A percentile compares a stretch with the other conserved stretches of the same genome.
phyloP scores from a whole-genome alignment of 2,329 filamentous ascomycete species.

The Fusarium dlaminii region DNA sequence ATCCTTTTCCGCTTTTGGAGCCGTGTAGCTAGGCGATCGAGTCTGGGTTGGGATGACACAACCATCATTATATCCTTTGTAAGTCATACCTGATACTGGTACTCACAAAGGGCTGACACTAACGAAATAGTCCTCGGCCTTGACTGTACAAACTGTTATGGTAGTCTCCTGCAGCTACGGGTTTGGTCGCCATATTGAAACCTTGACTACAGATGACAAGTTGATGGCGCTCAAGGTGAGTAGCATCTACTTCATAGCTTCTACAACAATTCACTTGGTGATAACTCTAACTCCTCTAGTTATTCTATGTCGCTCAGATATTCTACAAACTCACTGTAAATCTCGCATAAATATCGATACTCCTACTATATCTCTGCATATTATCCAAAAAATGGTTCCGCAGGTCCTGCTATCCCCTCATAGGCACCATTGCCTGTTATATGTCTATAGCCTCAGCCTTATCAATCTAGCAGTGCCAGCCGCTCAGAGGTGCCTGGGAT shows the following conservation, averaged over 20 bases:
- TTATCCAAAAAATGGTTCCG: conserved; percentile 60
- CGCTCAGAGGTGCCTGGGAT: conserved; percentile 58
- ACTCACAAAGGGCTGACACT: not conserved
- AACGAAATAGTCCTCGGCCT: conserved; percentile 45
- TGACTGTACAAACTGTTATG: conserved; percentile 51
- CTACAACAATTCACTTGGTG: not conserved
- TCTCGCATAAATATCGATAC: conserved; percentile 62
- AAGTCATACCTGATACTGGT: conserved; percentile 1
- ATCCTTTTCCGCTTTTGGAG: conserved; percentile 53
- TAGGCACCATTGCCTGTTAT: conserved; percentile 56
- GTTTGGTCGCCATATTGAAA: conserved; percentile 53
- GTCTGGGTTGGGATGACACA: conserved; percentile 54
- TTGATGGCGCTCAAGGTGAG: conserved; percentile 50
- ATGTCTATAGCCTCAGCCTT: conserved; percentile 55
- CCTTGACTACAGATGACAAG: conserved; percentile 47
- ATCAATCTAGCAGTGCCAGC: conserved; percentile 61
- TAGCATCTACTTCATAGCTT: not conserved
- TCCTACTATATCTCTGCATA: conserved; percentile 64
- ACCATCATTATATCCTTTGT: conserved; percentile 56
- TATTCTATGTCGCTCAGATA: conserved; percentile 62
- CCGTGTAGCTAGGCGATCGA: conserved; percentile 49
- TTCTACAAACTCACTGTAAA: conserved; percentile 65
- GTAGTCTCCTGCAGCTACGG: conserved; percentile 54
- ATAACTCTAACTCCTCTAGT: conserved; percentile 43
- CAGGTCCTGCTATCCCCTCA: conserved; percentile 52